phyloP scores from a whole-genome alignment of 441 rosid species.

The Kokia cookei region DNA sequence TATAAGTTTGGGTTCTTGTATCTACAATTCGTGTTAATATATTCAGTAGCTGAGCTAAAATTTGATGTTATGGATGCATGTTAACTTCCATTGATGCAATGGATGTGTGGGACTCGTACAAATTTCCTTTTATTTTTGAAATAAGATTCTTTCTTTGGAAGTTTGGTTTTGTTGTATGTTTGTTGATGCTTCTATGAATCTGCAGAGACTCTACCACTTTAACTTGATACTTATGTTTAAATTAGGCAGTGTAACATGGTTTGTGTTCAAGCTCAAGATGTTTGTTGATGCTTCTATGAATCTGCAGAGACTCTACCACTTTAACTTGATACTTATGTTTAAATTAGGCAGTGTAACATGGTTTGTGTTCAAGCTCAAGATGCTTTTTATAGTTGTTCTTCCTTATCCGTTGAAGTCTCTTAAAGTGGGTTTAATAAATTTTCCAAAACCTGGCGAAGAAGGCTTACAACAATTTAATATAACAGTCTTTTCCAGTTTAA shows the following conservation, averaged over 20 bases:
- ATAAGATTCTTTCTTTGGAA: neutral
- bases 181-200: neutral
- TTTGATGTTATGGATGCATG: conserved; percentile 1
- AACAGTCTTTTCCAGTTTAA: neutral
- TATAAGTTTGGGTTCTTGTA: neutral
- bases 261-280: neutral
- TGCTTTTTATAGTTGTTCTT: neutral
- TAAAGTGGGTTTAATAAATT: neutral
- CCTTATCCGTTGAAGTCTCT: neutral
- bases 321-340: neutral
- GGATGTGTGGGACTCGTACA: neutral
- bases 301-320: neutral
- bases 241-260: neutral
- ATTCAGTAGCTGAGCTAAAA: neutral
- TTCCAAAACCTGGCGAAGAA: neutral
- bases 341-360: neutral
- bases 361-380: neutral
- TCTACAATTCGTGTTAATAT: neutral
- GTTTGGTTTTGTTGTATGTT: neutral
- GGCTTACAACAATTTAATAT: neutral
- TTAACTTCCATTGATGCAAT: neutral
- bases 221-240: neutral
- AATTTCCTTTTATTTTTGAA: neutral
- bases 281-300: neutral
- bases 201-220: neutral